Conservation (phyloP, 1,284 basidiomycete species). For the Leccinum subrobustum region DNA sequence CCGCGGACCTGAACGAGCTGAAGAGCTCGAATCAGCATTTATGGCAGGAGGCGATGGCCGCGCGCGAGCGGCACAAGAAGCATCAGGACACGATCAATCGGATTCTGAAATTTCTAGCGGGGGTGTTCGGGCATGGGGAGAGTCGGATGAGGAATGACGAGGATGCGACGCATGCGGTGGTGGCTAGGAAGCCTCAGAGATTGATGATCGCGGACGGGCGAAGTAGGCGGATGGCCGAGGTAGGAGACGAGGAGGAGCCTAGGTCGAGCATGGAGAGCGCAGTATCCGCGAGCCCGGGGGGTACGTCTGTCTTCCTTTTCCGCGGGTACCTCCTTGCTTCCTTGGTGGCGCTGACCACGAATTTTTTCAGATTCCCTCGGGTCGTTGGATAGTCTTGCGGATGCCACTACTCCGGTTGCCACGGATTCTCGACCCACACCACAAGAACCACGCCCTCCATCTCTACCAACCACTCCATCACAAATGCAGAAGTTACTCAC, state of each 20-base stretch:
- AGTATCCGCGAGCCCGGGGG: constrained; percentile 22
- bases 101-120: constrained; percentile 92
- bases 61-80: constrained; percentile 80
- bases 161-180: constrained; percentile 43
- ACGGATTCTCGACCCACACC: constrained; percentile 9
- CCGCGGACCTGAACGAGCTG: constrained; percentile 83
- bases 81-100: constrained; percentile 98
- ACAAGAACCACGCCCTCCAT: constrained; percentile 18
- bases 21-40: constrained; percentile 87
- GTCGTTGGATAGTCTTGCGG: constrained; percentile 29
- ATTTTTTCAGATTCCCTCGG: constrained; percentile 28
- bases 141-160: constrained; percentile 45
- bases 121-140: constrained; percentile 77
- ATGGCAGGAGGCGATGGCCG: constrained; percentile 89
- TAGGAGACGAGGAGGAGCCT: constrained; percentile 38
- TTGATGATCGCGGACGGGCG: constrained; percentile 66
- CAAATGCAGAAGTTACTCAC: constrained; percentile 73
- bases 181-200: constrained; percentile 52
- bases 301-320: constrained; percentile 7
- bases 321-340: not conserved
- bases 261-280: constrained; percentile 28
- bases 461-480: constrained; percentile 58
- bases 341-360: not conserved
- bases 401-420: constrained; percentile 19
- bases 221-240: constrained; percentile 37